Percentiles rank a stretch among this genome's conserved stretches.
phyloP scores from a whole-genome alignment of 208 protist species.

The Leishmania guyanensis region DNA sequence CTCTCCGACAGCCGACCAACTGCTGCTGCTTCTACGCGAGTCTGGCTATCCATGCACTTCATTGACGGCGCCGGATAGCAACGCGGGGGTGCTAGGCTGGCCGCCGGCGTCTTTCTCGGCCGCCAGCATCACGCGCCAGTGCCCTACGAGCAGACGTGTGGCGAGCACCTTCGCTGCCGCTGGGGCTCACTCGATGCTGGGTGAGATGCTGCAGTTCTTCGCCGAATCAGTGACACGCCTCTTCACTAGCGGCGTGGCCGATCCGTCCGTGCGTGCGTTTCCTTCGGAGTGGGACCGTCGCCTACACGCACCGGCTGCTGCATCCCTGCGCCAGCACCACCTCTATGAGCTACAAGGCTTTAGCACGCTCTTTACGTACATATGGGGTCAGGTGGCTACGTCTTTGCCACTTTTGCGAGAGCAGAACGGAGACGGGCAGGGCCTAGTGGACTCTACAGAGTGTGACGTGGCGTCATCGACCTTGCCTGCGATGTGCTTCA shows the following conservation, averaged over 20 bases:
- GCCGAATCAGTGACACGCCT: slow-evolving; percentile 42
- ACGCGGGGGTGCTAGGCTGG: neutral
- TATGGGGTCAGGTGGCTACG: slow-evolving; percentile 54
- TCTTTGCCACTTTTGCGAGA: slow-evolving; percentile 19
- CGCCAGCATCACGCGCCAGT: slow-evolving; percentile 10
- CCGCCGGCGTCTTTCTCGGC: slow-evolving; percentile 4
- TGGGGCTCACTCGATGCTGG: slow-evolving; percentile 58
- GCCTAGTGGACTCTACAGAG: neutral
- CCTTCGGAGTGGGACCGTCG: slow-evolving; percentile 59
- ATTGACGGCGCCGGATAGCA: neutral
- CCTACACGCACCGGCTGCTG: slow-evolving; percentile 16
- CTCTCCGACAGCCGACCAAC: slow-evolving; percentile 28
- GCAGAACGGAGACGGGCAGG: neutral
- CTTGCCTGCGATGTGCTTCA: neutral
- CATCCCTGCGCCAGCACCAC: slow-evolving; percentile 30
- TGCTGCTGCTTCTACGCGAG: slow-evolving; percentile 22
- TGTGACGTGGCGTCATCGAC: neutral
- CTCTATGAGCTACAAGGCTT: slow-evolving; percentile 82
- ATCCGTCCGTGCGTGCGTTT: slow-evolving; percentile 40
- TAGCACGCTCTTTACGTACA: slow-evolving; percentile 58
- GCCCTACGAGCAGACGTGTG: slow-evolving; percentile 44
- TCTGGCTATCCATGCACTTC: slow-evolving; percentile 8
- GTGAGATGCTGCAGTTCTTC: slow-evolving; percentile 67
- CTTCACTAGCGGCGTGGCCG: slow-evolving; percentile 57
- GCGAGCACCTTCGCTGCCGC: slow-evolving; percentile 63